A percentile compares a stretch with the other conserved stretches of the same genome.
Evolutionary conservation across 305 asterid species (phyloP).

Genomic region (Solanum aculeatissimum): DNA sequence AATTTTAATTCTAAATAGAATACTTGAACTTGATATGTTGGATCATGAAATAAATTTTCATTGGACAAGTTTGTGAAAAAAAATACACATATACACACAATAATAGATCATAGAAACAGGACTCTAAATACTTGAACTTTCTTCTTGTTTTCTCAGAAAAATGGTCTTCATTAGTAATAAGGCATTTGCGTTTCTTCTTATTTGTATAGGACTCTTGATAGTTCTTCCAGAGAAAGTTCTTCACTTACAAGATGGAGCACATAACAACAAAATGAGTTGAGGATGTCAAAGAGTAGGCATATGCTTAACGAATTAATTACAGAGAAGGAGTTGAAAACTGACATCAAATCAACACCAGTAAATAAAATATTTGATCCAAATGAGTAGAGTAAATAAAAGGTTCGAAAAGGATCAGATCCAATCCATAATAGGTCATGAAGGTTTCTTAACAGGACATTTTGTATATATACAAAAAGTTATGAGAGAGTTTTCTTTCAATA

Average conservation of each 20-base stretch:
- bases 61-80: background rate
- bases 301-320: conserved; percentile 17
- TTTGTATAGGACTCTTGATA: conserved; percentile 16
- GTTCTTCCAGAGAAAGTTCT: conserved; percentile 8
- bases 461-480: conserved; percentile 1
- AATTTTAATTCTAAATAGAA: background rate
- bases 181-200: conserved; percentile 8
- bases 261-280: conserved; percentile 5
- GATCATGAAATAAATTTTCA: background rate
- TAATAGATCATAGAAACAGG: conserved; percentile 11
- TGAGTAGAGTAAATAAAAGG: conserved; percentile 47
- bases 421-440: conserved; percentile 73
- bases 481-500: background rate
- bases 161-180: conserved; percentile 3
- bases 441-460: background rate
- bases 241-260: conserved; percentile 6
- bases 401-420: conserved; percentile 73
- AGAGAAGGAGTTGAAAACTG: conserved; percentile 14
- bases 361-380: conserved; percentile 23
- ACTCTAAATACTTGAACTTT: background rate
- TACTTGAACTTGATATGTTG: background rate
- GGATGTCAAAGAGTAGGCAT: conserved; percentile 12
- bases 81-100: conserved; percentile 10
- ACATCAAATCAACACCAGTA: conserved; percentile 6
- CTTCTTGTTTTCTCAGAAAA: background rate